Base-by-base conservation (phyloP, 2,329 filamentous ascomycete genomes). In the Arthrobotrys iridis region DNA sequence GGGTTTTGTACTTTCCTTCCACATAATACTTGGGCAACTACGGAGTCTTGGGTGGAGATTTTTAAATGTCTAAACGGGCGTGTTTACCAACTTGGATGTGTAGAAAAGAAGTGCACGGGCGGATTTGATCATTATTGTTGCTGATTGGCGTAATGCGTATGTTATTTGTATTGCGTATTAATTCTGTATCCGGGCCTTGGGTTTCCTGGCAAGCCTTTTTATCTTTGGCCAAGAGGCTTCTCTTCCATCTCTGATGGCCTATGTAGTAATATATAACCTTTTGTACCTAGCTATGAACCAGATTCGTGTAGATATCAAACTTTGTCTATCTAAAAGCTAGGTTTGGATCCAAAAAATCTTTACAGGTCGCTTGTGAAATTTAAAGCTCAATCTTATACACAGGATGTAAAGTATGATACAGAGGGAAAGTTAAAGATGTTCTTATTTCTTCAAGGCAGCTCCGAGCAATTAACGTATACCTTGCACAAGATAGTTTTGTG, bases 351-450 rank as follows among this genome's bases (percentile, higher is more conserved):
- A 37, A 52, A 13, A n/a, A 35, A 11, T 11, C 8, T 24, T 55
- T 37, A 24, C 50, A 55, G 18, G 24, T 55, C 50, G 50, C 50
- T 24, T 37, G 28, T 55, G 15, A 35, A 37, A 55, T 18, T 5
- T 13, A 18, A 55, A 37, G 3, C 46, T n/a, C 24, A 52, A 35
- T 10, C 30, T 7, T 55, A 30, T 35, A 37, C 28, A 55, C 18
- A 55, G 28, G 30, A 55, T 22, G 50, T 37, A 55, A 40, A 55
- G 2, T 55, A 55, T 55, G 30, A 22, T 55, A 55, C 50, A 55
- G 50, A 55, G 50, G 30, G 40, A 45, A 20, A 20, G 40, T 6
- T 2, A 37, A 37, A 24, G 11, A 4, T 35, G 1, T 24, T 13
- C 37, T 18, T 6, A 37, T 37, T 50, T 50, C 13, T 50, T 50